phyloP scores from a whole-genome alignment of 179 eudicot species.

The Spinacia oleracea region DNA sequence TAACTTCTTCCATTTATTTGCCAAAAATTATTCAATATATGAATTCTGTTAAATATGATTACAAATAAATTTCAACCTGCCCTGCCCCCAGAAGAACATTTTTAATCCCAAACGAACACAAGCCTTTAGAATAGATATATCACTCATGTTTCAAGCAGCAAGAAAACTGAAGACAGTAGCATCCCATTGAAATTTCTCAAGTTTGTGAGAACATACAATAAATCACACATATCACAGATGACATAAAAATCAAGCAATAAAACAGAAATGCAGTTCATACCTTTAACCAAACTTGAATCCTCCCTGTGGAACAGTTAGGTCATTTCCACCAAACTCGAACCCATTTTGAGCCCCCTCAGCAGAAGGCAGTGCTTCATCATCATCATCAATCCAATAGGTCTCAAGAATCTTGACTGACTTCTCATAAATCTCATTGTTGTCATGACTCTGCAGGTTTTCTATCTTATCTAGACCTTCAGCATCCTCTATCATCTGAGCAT shows the following conservation, averaged over 20 bases:
- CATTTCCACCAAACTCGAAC: conserved; percentile 50
- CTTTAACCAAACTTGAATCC: conserved; percentile 66
- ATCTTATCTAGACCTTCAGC: conserved; percentile 73
- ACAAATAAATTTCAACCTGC: too few species aligned
- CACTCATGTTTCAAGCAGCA: too few species aligned
- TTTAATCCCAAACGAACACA: too few species aligned
- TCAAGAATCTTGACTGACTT: conserved; percentile 68
- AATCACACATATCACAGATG: background rate
- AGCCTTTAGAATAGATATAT: too few species aligned
- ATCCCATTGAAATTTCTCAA: too few species aligned
- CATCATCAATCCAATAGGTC: conserved; percentile 67
- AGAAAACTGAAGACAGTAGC: background rate
- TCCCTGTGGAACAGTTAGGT: conserved; percentile 47
- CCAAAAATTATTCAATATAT: background rate
- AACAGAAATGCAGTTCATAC: conserved; percentile 19
- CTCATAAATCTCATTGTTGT: conserved; percentile 72
- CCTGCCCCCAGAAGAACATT: too few species aligned
- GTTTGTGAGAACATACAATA: too few species aligned
- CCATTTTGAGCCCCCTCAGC: conserved; percentile 53
- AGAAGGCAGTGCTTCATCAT: conserved; percentile 48
- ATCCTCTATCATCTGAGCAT: conserved; percentile 62
- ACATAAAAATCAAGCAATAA: background rate
- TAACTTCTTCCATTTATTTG: background rate
- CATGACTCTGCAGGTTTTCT: conserved; percentile 68
- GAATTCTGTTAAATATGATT: background rate